These are phyloP conservation scores for Takakia lepidozioides DNA, from an alignment of 225 moss, liverwort and hornwort species.

Conservation along the genomic window DNA sequence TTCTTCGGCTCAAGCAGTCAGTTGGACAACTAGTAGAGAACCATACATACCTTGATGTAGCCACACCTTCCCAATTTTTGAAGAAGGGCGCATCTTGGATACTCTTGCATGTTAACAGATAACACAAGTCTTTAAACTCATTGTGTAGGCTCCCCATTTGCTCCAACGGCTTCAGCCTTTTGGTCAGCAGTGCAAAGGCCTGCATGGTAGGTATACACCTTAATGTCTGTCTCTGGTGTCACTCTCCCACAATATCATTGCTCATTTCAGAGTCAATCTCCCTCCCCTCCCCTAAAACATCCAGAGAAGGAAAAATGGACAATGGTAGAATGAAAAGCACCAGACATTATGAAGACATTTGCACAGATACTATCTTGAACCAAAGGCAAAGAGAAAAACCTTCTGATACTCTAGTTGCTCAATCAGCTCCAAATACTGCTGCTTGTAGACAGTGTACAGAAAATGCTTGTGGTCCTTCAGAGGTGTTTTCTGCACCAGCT, in stretches of 20 bases:
- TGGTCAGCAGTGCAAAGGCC: conserved; percentile 83
- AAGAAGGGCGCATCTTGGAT: conserved; percentile 88
- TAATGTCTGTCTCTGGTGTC: too few species aligned
- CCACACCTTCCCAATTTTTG: conserved; percentile 80
- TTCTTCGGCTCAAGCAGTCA: too few species aligned
- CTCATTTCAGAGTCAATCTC: too few species aligned
- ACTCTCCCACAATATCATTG: too few species aligned
- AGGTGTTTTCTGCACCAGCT: conserved; percentile 80
- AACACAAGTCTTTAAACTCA: conserved; percentile 87
- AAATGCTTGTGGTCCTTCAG: conserved; percentile 85
- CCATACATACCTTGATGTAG: conserved; percentile 67
- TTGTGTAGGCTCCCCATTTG: conserved; percentile 77
- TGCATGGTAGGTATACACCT: too few species aligned
- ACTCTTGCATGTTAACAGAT: conserved; percentile 86
- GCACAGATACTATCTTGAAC: too few species aligned
- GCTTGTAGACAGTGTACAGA: conserved; percentile 76
- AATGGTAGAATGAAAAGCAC: too few species aligned
- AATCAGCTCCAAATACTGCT: conserved; percentile 83
- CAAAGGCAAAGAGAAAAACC: conserved; percentile 14
- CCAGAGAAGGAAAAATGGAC: too few species aligned
- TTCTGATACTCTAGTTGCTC: conserved; percentile 91
- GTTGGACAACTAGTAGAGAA: too few species aligned
- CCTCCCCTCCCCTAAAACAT: too few species aligned
- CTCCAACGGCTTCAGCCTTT: conserved; percentile 83
- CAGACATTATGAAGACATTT: background rate